Base-by-base conservation (phyloP, 768 basidiomycete species). In the Lactifluus piperatus region DNA sequence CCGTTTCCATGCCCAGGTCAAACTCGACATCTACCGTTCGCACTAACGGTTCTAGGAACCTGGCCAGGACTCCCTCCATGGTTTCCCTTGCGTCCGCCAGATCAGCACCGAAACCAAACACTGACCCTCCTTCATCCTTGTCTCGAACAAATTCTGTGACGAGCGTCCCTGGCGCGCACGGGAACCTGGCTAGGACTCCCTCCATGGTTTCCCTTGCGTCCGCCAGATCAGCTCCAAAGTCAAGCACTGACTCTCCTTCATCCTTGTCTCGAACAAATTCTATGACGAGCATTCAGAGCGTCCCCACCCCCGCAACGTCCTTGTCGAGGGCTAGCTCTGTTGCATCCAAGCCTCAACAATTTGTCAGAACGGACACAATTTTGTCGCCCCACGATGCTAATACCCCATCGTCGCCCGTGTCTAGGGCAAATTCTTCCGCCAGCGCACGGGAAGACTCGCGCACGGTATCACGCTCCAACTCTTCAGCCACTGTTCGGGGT, bases 1-100 rank as follows among this genome's bases (percentile, higher is more conserved):
- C 57, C 13, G 51, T 58, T 37, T 59, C 61, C 4, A 30, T 59
- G 52, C 49, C 46, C n/a, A 60, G 61, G 48, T 36, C 61, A 0
- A 27, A 48, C 26, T 62, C 60, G 2, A 34, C 22, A 4, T 51
- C 57, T 13, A 59, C 61, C 9, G 51, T 59, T 60, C 61, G 51
- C 16, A 50, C 50, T 29, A 43, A 46, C 6, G 47, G 41, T n/a
- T 47, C 51, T 27, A 48, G 22, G 11, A 54, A 26, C 32, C 30
- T 59, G 30, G 18, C 13, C 13, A 58, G 61, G 32, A 60, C 61
- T 14, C 16, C 57, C 16, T 62, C 61, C 3, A 48, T 20, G 39
- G 51, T 39, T 36, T 62, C 61, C 30, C 22, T 26, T 37, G 46
- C 46, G 2, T 59, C 61, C 18, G 37, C 39, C 3, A 60, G 32